Base-by-base conservation (phyloP, 108 stramenopile genomes). In the Bacterosira constricta region DNA sequence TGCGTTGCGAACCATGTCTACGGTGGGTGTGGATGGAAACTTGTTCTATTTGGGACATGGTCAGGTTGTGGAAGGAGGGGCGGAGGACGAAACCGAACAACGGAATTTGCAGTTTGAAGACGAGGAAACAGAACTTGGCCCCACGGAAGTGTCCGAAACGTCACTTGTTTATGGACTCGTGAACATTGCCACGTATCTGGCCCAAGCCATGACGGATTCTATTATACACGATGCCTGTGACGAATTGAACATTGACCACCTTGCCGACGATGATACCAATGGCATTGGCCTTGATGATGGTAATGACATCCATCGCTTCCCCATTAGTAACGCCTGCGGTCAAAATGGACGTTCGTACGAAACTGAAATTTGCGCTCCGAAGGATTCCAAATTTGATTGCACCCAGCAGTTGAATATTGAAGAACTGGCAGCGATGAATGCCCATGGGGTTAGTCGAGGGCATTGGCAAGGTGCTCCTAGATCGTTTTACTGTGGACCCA, bases 161-260 rank as follows among this genome's bases (percentile, higher is more conserved):
- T 79, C 77, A 5, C 37, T 71, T 18, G 77, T 79, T 0, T 80
- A 76, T 45, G 79, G 79, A n/a, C 74, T 80, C 8, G 74, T 76
- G 12, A 80, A 80, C 30, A 76, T 80, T 29, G 79, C 79, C 41
- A 68, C 74, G n/a, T 80, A 63, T 42, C 74, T 83, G 5, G 73
- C 79, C 29, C 83, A 83, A 66, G 79, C 79, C 26, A 80, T 83
- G 83, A 62, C 75, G 6, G 83, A 83, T 39, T 71, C 79, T 37
- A 83, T 83, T 15, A 74, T 77, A 20, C 51, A 83, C 41, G 83
- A 83, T 58, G 75, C 83, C 6, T 83, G 83, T 32, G 69, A 80
- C 34, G 79, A 80, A 60, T 20, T 79, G n/a, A 79, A 79, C 23
- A n/a, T 61, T 32, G 49, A 79, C 30, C 30, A 69, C 30, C 57